A percentile compares a stretch with the other conserved stretches of the same genome.
Evolutionary conservation across 352 stramenopile genomes (phyloP).

Genomic region (Phytopythium mirpurense): DNA sequence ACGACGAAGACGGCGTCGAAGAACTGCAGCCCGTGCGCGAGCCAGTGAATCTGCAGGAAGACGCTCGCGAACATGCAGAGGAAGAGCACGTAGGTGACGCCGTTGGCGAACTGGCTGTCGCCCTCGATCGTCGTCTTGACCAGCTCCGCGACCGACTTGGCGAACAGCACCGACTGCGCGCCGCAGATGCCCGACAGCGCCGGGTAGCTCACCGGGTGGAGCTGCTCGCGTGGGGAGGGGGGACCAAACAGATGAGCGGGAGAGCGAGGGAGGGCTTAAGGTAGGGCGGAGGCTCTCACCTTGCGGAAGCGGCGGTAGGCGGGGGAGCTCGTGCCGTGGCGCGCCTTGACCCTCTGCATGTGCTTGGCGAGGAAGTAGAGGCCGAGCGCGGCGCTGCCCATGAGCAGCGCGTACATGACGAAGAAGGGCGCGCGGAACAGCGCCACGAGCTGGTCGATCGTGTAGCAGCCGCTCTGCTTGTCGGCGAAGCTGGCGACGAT

Average conservation of each 20-base stretch:
- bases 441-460: conserved; percentile 56
- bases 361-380: conserved; percentile 36
- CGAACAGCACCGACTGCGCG: conserved; percentile 77
- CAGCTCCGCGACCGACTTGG: conserved; percentile 78
- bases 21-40: conserved; percentile 70
- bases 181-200: conserved; percentile 72
- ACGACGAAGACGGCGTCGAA: conserved; percentile 89
- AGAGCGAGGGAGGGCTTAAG: too few relatives aligned
- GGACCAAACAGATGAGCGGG: too few relatives aligned
- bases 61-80: conserved; percentile 76
- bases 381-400: conserved; percentile 25
- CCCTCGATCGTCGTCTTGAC: conserved; percentile 76
- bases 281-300: conserved; percentile 5
- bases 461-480: conserved; percentile 76
- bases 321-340: conserved; percentile 31
- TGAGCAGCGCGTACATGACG: conserved; percentile 56
- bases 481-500: conserved; percentile 76
- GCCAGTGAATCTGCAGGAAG: conserved; percentile 87
- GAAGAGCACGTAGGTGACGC: conserved; percentile 77
- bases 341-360: conserved; percentile 38
- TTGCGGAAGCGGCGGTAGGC: conserved; percentile 51
- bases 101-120: conserved; percentile 62
- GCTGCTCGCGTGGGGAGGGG: too few relatives aligned
- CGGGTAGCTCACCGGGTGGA: conserved; percentile 69
- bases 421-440: conserved; percentile 67